Evolutionary conservation across 2,329 filamentous ascomycete species (phyloP).

Genomic region (Dissoconium aciculare): DNA sequence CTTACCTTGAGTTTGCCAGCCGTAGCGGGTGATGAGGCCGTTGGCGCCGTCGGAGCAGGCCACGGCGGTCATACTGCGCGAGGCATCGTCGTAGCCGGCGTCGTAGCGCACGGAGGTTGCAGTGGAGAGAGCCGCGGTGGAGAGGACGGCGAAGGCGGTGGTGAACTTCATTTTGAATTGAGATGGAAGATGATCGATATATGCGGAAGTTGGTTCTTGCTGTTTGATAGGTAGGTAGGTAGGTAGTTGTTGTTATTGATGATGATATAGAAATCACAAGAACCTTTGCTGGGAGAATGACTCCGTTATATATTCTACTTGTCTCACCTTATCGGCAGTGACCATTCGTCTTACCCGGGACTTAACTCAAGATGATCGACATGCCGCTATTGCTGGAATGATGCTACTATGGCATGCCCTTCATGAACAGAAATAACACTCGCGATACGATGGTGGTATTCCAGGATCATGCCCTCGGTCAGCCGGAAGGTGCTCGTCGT

Average conservation of each 20-base stretch:
- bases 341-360: conserved; percentile 1
- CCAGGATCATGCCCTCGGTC: too few species aligned
- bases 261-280: neutral
- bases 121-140: conserved; percentile 5
- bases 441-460: too few species aligned
- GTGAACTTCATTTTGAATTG: conserved; percentile 12
- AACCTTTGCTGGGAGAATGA: too few species aligned
- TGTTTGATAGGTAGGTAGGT: conserved; percentile 2
- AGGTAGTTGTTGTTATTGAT: conserved; percentile 2
- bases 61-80: conserved; percentile 41
- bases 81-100: conserved; percentile 49
- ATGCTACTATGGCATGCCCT: too few species aligned
- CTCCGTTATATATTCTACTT: neutral
- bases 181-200: neutral
- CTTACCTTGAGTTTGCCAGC: conserved; percentile 32
- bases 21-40: conserved; percentile 48
- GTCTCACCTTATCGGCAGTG: neutral
- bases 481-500: too few species aligned
- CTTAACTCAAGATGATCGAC: too few species aligned
- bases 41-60: conserved; percentile 54
- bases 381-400: too few species aligned
- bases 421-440: too few species aligned
- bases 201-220: too few species aligned
- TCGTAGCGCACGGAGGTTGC: conserved; percentile 46
- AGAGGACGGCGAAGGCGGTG: conserved; percentile 30